Base-by-base conservation (phyloP, 306 rosid species). In the Astragalus membranaceus region DNA sequence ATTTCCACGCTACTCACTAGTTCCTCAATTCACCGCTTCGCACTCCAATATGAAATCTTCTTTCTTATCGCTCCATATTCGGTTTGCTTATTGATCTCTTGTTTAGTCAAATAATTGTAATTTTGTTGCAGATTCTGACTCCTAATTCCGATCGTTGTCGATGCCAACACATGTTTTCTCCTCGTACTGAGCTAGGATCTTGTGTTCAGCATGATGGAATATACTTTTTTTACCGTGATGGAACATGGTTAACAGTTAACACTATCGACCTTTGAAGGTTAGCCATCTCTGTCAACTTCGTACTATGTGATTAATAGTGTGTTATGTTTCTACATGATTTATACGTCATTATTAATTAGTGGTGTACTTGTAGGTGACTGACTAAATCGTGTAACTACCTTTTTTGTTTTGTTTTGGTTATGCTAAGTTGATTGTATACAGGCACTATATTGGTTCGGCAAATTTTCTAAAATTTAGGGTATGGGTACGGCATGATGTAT, bases 201-300 rank as follows among this genome's bases (percentile, higher is more conserved):
- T 44, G 10, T 66, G 14, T 72, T 60, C 35, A 39, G 2, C 50
- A 62, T 42, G 29, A 49, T 39, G 12, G 26, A 62, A 29, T 33
- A 29, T 66, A 75, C 75, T 76, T 51, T 43, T 43, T 74, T 76
- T 15, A 35, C 77, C 65, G 14, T 52, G 63, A 44, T 64, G 66
- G 70, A 64, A 62, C 79, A 47, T 77, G 82, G 66, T 56, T 77
- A 70, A 64, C 55, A 20, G 66, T 56, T 77, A 70, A 64, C 55
- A 20, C 39, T 74, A 9, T 64, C 48, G 5, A 44, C 23, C 39
- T 58, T 65, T 32, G 7, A 69, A 74, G 77, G 80, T 78, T 61
- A 39, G 74, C 26, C 4, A 68, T 47, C 53, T 46, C 61, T 73
- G 35, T 51, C 10, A 8, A 10, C 64, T 58, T 48, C 32, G 35